Base-by-base conservation (phyloP, 176 grass and related monocot genomes). In the Rhynchospora pubera region DNA sequence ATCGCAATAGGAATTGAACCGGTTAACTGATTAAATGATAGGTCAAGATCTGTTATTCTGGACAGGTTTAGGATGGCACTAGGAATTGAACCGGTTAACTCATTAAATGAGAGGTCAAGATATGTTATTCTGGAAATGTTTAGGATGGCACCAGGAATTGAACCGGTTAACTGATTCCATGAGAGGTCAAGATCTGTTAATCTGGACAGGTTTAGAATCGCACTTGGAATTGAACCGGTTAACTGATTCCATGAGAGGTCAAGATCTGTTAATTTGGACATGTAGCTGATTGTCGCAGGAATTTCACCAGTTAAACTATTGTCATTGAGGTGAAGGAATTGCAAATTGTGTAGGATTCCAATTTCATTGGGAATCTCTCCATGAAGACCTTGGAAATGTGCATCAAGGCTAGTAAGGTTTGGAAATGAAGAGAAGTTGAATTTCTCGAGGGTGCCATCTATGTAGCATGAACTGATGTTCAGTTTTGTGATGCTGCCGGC, bases 301-400 rank as follows among this genome's bases (percentile, higher is more conserved):
- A 85, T 66, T 47, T 53, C 6, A 13, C 84, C 73, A 1, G 14
- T 60, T 11, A 86, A 65, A 4, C 34, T 18, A 68, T 89, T 85
- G 22, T 10, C 0, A 2, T n/a, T 48, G 0, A 83, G 16, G 0
- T 10, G 0, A 3, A 89, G 59, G 10, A 19, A 28, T 5, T 65
- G 5, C 21, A 85, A 77, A 6, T 57, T 65, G 52, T 15, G 62
- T 9, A 65, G 58, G 58, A 2, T 21, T 21, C 58, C 58, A 2
- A 23, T 61, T 8, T 61, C 16, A 1, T 61, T 19, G 5, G 58
- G 58, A 8, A 62, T 62, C 59, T 23, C 19, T 24, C 59, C 59
- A 23, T 62, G 59, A 62, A 62, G 4, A 62, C 24, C 22, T 23
- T 62, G 21, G n/a, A n/a, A n/a, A 34, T 13, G 4, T 32, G 13